Percentiles rank a stretch among this genome's conserved stretches.
These are phyloP conservation scores for Ceratocystis papillata DNA, from an alignment of 2,329 filamentous ascomycete species.

Conservation along the genomic window DNA sequence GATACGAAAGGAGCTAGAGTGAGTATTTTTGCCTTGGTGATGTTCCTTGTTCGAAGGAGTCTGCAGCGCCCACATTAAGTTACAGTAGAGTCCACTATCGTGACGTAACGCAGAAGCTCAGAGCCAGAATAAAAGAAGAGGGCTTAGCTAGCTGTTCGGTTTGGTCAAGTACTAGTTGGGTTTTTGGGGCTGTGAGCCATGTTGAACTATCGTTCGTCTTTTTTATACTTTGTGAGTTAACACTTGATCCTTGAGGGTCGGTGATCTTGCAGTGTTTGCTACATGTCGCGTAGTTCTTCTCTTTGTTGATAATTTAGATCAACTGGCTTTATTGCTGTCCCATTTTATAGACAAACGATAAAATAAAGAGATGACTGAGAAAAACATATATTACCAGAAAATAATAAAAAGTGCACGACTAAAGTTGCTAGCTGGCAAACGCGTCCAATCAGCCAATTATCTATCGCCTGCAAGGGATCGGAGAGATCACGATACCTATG, in stretches of 20 bases:
- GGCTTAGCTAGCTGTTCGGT: not conserved
- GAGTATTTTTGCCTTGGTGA: not conserved
- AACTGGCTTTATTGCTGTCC: too few relatives aligned
- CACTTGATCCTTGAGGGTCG: too few relatives aligned
- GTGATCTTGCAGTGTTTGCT: too few relatives aligned
- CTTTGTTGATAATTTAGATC: not conserved
- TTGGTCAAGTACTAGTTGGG: not conserved
- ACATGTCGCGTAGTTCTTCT: not conserved
- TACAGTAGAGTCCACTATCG: not conserved
- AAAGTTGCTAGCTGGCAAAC: not conserved
- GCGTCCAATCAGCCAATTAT: not conserved
- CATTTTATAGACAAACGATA: not conserved
- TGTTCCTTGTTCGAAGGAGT: not conserved
- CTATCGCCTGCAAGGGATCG: not conserved
- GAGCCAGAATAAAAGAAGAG: not conserved
- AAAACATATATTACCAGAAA: too few relatives aligned
- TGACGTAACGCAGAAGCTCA: slow-evolving; percentile 6
- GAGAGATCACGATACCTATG: not conserved
- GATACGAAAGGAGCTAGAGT: not conserved
- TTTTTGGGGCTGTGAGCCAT: not conserved
- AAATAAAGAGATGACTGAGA: not conserved
- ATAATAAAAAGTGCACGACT: too few relatives aligned
- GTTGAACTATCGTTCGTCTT: too few relatives aligned
- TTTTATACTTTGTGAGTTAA: too few relatives aligned
- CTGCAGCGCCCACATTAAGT: not conserved